Conservation (phyloP, 2,329 filamentous ascomycete species). For the Aspergillus aculeatinus region DNA sequence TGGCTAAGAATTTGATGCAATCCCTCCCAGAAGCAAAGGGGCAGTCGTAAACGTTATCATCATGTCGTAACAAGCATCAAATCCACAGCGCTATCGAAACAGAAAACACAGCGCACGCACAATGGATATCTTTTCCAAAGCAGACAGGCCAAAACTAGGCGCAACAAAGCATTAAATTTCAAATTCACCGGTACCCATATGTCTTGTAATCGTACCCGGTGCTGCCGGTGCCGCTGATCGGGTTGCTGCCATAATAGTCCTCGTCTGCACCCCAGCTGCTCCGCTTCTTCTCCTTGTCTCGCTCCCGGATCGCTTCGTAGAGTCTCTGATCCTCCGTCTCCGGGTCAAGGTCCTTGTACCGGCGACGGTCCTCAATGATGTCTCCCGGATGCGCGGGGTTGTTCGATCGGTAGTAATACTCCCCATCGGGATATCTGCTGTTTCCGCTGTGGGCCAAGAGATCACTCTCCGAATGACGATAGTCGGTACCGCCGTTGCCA, state of each 20-base stretch:
- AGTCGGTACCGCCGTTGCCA: conserved; percentile 24
- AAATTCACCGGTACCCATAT: conserved; percentile 25
- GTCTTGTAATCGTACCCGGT: conserved; percentile 29
- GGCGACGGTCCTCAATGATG: conserved; percentile 24
- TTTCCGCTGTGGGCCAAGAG: conserved; percentile 26
- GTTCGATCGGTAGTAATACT: conserved; percentile 28
- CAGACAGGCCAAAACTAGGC: not conserved
- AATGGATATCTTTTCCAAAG: conserved; percentile 2
- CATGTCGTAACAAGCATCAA: conserved; percentile 1
- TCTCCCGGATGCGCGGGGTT: conserved; percentile 25
- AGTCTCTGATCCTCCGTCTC: conserved; percentile 24
- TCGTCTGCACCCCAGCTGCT: conserved; percentile 35
- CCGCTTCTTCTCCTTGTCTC: conserved; percentile 29
- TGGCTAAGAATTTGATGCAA: not conserved
- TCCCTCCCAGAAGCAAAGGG: not conserved
- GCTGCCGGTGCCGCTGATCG: conserved; percentile 26
- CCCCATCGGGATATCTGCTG: conserved; percentile 23
- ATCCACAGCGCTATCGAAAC: not conserved
- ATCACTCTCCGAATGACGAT: conserved; percentile 39
- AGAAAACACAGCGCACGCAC: not conserved
- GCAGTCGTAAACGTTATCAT: conserved; percentile 3
- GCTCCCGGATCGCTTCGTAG: conserved; percentile 28
- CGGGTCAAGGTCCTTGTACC: conserved; percentile 31
- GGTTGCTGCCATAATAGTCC: conserved; percentile 41
- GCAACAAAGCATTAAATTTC: not conserved